Base-by-base conservation (phyloP, 371 early-diverging fungal genomes). In the Rhizopus sp. region DNA sequence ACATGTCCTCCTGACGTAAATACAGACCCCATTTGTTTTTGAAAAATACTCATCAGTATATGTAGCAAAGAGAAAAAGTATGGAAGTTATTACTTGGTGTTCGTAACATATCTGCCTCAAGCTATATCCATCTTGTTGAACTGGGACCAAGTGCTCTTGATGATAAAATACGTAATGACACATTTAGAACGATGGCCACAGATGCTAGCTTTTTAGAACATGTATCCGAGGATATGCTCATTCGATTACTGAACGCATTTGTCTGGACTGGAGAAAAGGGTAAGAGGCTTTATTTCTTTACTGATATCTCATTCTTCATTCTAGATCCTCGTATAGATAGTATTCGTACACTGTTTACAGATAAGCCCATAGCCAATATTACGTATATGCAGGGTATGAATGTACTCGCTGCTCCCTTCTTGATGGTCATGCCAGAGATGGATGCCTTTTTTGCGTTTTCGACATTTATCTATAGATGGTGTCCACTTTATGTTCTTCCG, bases 311-410 rank as follows among this genome's bases (percentile, higher is more conserved):
- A 3, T 33, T 33, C 33, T 34, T 33, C 32, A 13, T 23, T 38
- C 31, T 17, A 30, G 44, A 42, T 8, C 3, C 17, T 50, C 55
- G 33, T 16, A 38, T 29, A 17, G 50, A 23, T 7, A 40, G 9
- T 48, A 49, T 52, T 34, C 48, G 42, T 35, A 42, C 42, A 17
- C 35, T 23, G 3, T n/a, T 50, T 10, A 40, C 40, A 34, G 50
- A 4, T 34, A 35, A 39, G 16, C 51, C 17, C 4, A n/a, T 10
- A 23, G 15, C 54, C 8, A 23, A 45, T 15, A 46, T 92, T 53
- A 82, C 91, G 12, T 97, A 97, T 72, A 95, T 96, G 15, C 95
- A 95, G 69, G 96, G 96, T 42, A 95, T 96, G 94, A 97, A 96
- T 72, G 93, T 93, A 37, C 69, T 96, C 47, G 84, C 86, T 29